A percentile compares a stretch with the other conserved stretches of the same genome.
Conservation (phyloP, 495 filamentous ascomycete species). For the Hypoxylon perforatum region DNA sequence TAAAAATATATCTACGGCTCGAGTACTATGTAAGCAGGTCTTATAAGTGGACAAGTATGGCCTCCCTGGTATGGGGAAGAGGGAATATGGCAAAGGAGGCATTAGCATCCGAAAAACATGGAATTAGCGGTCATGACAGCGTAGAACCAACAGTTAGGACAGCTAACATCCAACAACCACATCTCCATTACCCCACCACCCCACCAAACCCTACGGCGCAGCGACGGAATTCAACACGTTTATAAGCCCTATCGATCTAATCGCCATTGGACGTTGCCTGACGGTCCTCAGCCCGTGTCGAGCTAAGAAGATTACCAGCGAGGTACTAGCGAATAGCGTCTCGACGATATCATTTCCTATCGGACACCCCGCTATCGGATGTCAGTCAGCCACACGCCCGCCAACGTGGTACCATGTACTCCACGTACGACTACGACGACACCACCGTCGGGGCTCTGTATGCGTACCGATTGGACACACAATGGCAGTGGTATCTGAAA, state of each 20-base stretch:
- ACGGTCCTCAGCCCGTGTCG: not conserved
- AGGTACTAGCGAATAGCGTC: slow-evolving; percentile 13
- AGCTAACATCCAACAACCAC: not conserved
- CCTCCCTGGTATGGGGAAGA: slow-evolving; percentile 9
- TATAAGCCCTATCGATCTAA: slow-evolving; percentile 17
- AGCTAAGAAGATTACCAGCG: not conserved
- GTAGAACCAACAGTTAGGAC: no score
- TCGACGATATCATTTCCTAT: slow-evolving; percentile 8
- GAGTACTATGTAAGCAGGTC: no score
- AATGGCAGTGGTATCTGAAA: slow-evolving; percentile 20
- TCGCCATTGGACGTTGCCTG: slow-evolving; percentile 12
- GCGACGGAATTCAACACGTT: not conserved
- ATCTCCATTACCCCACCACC: slow-evolving; percentile 5
- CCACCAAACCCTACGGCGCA: not conserved
- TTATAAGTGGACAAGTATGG: no score
- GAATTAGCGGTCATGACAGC: slow-evolving; percentile 8
- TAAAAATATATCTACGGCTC: not conserved
- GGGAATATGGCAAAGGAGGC: not conserved
- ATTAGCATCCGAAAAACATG: slow-evolving; percentile 11
- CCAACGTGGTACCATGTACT: not conserved
- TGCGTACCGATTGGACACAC: slow-evolving; percentile 16
- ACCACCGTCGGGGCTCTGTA: not conserved
- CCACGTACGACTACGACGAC: slow-evolving; percentile 7
- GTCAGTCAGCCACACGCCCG: slow-evolving; percentile 8
- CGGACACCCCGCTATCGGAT: slow-evolving; percentile 9